Conservation (phyloP, 441 rosid genomes). For the Jatropha multifida region DNA sequence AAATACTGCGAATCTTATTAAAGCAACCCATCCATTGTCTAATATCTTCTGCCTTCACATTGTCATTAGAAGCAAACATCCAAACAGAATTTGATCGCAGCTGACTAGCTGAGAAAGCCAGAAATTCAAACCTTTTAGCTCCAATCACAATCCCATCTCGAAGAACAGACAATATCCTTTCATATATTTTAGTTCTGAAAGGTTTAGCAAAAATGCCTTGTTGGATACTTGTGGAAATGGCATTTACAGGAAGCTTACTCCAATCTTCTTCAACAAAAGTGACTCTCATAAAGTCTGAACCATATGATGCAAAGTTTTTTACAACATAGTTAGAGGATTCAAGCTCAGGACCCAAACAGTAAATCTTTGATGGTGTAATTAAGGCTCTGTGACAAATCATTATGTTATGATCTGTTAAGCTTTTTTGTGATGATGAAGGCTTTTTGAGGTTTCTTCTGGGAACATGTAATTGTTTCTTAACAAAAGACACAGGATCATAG, state of each 20-base stretch:
- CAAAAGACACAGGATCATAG: conserved; percentile 58
- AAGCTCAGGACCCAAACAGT: conserved; percentile 93
- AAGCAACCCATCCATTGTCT: conserved; percentile 99
- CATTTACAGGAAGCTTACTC: conserved; percentile 70
- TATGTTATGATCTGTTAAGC: conserved; percentile 46
- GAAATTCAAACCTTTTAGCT: conserved; percentile 69
- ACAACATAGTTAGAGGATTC: conserved; percentile 84
- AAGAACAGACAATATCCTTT: conserved; percentile 68
- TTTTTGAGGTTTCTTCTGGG: conserved; percentile 38
- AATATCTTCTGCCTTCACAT: conserved; percentile 66
- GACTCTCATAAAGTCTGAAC: conserved; percentile 78
- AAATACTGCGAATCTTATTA: conserved; percentile 65
- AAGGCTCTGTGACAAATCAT: conserved; percentile 86
- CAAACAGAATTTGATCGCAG: conserved; percentile 88
- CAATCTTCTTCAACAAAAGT: conserved; percentile 97
- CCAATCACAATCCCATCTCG: conserved; percentile 75
- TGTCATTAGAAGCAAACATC: conserved; percentile 92
- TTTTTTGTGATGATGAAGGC: conserved; percentile 40
- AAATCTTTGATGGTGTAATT: conserved; percentile 78
- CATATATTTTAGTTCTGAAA: conserved; percentile 63
- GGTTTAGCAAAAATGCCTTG: conserved; percentile 69
- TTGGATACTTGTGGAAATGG: conserved; percentile 64
- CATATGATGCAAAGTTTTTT: conserved; percentile 68
- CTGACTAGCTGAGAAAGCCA: conserved; percentile 97
- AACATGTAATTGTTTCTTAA: conserved; percentile 43